Conservation (phyloP, 257 asterid genomes). For the Mentha longifolia region DNA sequence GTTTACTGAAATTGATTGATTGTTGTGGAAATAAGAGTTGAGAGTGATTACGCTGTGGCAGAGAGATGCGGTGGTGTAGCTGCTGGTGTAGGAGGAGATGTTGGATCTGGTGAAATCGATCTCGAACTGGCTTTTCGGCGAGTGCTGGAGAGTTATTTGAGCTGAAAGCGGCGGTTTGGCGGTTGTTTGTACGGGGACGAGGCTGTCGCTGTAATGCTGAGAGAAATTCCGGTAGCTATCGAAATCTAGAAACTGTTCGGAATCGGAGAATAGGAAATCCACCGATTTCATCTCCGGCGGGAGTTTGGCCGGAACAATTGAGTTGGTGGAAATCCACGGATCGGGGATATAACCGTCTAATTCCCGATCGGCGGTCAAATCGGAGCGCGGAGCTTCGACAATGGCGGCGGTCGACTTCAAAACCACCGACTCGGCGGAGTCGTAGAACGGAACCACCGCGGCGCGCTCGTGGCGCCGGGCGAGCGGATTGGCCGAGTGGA, state of each 20-base stretch:
- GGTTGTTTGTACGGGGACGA: constrained; percentile 50
- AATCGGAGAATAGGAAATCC: constrained; percentile 43
- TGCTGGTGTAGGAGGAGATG: constrained; percentile 42
- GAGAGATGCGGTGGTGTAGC: constrained; percentile 43
- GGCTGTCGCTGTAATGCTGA: constrained; percentile 41
- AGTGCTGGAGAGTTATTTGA: constrained; percentile 30
- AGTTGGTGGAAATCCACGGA: constrained; percentile 44
- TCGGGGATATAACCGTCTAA: constrained; percentile 16
- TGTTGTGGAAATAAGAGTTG: not conserved
- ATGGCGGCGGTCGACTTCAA: constrained; percentile 43
- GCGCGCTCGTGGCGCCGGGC: constrained; percentile 71
- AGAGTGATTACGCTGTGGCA: constrained; percentile 56
- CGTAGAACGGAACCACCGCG: constrained; percentile 63
- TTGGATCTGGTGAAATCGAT: constrained; percentile 48
- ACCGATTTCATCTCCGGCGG: constrained; percentile 47
- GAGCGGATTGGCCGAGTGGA: constrained; percentile 78
- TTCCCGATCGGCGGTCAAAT: constrained; percentile 17
- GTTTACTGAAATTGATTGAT: constrained; percentile 14
- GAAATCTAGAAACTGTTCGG: constrained; percentile 50
- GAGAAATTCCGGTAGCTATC: constrained; percentile 39
- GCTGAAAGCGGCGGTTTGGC: constrained; percentile 33
- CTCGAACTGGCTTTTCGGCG: constrained; percentile 45
- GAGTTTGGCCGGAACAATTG: constrained; percentile 31
- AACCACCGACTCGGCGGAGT: constrained; percentile 51
- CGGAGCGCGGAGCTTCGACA: constrained; percentile 5